phyloP scores from a whole-genome alignment of 2,329 filamentous ascomycete genomes.

The Neurospora sp. region DNA sequence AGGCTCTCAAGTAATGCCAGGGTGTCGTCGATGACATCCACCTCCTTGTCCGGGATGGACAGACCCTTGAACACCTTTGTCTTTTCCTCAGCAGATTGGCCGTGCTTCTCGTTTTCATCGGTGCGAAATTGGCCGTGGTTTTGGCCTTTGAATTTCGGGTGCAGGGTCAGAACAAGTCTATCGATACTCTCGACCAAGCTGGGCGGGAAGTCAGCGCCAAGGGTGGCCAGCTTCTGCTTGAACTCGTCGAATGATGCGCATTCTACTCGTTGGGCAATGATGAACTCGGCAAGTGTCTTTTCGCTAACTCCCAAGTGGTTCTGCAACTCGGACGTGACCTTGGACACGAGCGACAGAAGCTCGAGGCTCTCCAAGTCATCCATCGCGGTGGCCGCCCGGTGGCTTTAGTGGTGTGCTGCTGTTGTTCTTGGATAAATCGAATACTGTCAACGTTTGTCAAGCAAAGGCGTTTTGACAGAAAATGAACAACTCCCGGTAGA shows the following conservation, averaged over 20 bases:
- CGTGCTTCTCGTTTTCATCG: conserved; percentile 30
- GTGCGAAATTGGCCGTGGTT: conserved; percentile 22
- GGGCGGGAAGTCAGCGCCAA: conserved; percentile 74
- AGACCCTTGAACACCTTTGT: conserved; percentile 84
- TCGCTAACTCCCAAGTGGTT: conserved; percentile 89
- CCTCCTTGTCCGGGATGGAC: conserved; percentile 69
- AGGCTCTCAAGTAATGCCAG: conserved; percentile 83
- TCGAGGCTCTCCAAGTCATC: conserved; percentile 88
- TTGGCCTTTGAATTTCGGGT: conserved; percentile 69
- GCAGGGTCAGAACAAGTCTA: conserved; percentile 77
- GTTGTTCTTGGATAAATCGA: too few relatives aligned
- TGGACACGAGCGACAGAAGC: conserved; percentile 85
- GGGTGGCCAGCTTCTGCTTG: conserved; percentile 60
- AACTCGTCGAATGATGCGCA: conserved; percentile 63
- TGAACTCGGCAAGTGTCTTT: conserved; percentile 91
- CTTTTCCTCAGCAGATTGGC: conserved; percentile 55
- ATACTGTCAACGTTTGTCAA: too few relatives aligned
- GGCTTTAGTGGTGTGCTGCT: too few relatives aligned
- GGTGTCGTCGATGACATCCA: conserved; percentile 80
- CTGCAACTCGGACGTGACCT: conserved; percentile 85
- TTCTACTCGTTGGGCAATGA: conserved; percentile 81
- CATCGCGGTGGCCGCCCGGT: conserved; percentile 39
- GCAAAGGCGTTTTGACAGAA: too few relatives aligned
- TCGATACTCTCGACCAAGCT: conserved; percentile 89
- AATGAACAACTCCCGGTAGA: too few relatives aligned